Evolutionary conservation across 2,329 filamentous ascomycete species (phyloP).

Genomic region (Penicillium occitanis): DNA sequence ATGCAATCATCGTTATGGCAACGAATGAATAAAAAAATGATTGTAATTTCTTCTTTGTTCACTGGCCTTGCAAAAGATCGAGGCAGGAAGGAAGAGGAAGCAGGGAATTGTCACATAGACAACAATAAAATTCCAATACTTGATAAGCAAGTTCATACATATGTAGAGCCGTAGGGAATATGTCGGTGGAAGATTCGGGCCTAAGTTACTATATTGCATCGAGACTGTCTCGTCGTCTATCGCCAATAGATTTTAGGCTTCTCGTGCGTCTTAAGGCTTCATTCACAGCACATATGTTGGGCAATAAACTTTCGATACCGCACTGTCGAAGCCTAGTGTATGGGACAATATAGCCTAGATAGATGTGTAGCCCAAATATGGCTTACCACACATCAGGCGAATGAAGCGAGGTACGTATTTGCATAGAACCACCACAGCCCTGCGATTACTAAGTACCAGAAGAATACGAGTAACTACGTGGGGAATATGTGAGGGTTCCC

Average conservation of each 20-base stretch:
- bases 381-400: not conserved
- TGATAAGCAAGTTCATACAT: not conserved
- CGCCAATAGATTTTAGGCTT: not conserved
- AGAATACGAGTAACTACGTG: not conserved
- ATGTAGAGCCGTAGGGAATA: not conserved
- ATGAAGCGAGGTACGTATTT: not conserved
- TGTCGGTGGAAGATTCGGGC: not conserved
- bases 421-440: not conserved
- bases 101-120: slow-evolving; percentile 20
- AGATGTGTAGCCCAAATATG: not conserved
- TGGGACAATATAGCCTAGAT: not conserved
- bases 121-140: slow-evolving; percentile 18
- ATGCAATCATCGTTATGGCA: slow-evolving; percentile 21
- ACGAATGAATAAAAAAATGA: slow-evolving; percentile 12
- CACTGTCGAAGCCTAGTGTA: not conserved
- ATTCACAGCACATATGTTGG: not conserved
- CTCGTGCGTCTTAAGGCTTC: not conserved
- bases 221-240: not conserved
- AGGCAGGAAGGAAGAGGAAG: slow-evolving; percentile 11
- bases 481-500: slow-evolving; percentile 7
- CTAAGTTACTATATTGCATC: not conserved
- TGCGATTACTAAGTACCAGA: not conserved
- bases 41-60: slow-evolving; percentile 6
- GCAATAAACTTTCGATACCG: too few species aligned
- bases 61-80: slow-evolving; percentile 20